These are phyloP conservation scores for Cercis canadensis DNA, from an alignment of 306 rosid species.

Conservation along the genomic window DNA sequence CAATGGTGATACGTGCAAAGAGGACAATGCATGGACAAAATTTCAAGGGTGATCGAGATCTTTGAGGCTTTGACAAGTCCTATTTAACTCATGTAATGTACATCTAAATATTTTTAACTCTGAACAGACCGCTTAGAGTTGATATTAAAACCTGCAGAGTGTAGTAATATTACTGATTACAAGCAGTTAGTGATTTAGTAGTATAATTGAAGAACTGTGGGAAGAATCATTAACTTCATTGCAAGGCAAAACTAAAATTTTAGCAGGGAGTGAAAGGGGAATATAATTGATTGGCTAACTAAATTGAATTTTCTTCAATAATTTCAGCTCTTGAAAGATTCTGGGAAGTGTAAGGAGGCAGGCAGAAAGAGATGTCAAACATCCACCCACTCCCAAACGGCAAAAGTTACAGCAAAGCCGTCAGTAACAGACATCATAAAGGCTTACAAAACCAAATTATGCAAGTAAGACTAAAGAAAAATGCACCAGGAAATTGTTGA, in stretches of 20 bases:
- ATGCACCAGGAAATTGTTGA: slow-evolving; percentile 11
- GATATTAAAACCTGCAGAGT: background rate
- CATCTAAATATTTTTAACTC: too few species aligned
- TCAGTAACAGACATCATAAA: background rate
- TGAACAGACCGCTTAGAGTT: too few species aligned
- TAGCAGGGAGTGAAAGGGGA: background rate
- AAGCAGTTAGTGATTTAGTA: too few species aligned
- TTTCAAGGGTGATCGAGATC: background rate
- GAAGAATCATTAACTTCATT: too few species aligned
- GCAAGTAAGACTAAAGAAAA: background rate
- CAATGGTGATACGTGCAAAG: slow-evolving; percentile 9
- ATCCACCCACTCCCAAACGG: background rate
- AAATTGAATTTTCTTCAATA: background rate
- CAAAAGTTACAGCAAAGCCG: slow-evolving; percentile 28
- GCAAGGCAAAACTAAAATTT: too few species aligned
- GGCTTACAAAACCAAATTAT: background rate
- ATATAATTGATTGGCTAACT: background rate
- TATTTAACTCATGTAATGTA: background rate
- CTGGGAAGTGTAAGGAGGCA: background rate
- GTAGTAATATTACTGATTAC: background rate
- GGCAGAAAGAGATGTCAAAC: background rate
- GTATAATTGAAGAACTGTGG: too few species aligned
- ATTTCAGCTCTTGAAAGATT: background rate
- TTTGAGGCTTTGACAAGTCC: too few species aligned
- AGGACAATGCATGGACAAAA: background rate